Base-by-base conservation (phyloP, 441 rosid genomes). In the Croton setiger region DNA sequence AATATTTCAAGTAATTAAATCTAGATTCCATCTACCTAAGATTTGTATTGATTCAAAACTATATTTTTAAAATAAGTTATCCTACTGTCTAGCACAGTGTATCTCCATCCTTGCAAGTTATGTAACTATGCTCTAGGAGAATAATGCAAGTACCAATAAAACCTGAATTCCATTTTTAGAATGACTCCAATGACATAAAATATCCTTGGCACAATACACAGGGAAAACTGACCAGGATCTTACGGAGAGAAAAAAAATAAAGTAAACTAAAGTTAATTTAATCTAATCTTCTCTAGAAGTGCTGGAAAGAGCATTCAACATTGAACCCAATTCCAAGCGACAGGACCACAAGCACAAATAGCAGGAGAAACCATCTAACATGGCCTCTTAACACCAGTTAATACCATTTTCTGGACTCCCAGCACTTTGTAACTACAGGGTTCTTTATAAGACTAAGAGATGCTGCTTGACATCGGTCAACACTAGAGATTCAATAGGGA, bases 21-120 rank as follows among this genome's bases (percentile, higher is more conserved):
- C 49, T 31, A 21, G 51, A 66, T 11, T 60, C 69, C 39, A 66
- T 10, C n/a, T 41, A 52, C 2, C 21, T 48, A 48, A 55, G 35
- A 11, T 37, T n/a, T 36, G 43, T 12, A 15, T 45, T 44, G 36
- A 23, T 63, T 44, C 13, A 45, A 44, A 60, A 43, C 20, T 61
- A 18, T 64, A 14, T 8, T 64, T 18, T n/a, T 64, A 44, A 15
- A 4, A 41, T 18, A 12, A 5, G 43, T 5, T 41, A 20, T 49
- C 45, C 9, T 49, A 39, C 20, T 37, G 3, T 18, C 57, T 15
- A 49, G 44, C 41, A 17, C 5, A 17, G 14, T 23, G 20, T 5
- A n/a, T 8, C 52, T 7, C 11, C 17, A 27, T 23, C 39, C 33
- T 21, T 7, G 35, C 27, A 23, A 31, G 37, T 23, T 33, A 14